Evolutionary conservation across 768 basidiomycete genomes (phyloP), one percentile per base, ranked within the genome.

Genomic region (Chalciporus sphaerocephalus): DNA sequence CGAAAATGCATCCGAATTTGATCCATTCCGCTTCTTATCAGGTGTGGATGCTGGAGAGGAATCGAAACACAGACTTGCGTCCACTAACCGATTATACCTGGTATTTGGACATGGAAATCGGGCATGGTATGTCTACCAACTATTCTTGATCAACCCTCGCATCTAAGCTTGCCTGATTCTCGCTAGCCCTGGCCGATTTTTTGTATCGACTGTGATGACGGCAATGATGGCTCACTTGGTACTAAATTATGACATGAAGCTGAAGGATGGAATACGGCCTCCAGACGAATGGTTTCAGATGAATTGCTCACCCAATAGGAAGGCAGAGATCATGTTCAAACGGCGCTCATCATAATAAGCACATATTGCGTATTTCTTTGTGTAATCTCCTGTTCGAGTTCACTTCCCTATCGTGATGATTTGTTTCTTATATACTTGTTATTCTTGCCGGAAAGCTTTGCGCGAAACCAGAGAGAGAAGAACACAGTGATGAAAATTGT

Each of bases 161-260:
- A 32, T 27, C 45, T 56, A 33, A 56, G 27, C 27, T 45, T 8
- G 16, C 18, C 3, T 44, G 38, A 30, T n/a, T 24, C 41, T 45
- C 30, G 16, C 13, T 45, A 73, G 71, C 46, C 72, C 72, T 4
- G 72, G 73, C 4, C 64, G 73, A 9, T 72, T 71, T 52, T 73
- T 74, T 46, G 70, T 60, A 21, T 68, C 69, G 4, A 63, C 64
- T 20, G 54, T 62, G 56, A 57, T 74, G 56, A 74, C 73, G 23
- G 57, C 65, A 1, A 64, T 69, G 53, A 57, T 72, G 57, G 73
- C 73, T 22, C 59, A 70, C 46, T 49, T 74, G 47, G 58, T 74
- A 11, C 42, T 69, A 42, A 61, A 64, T 47, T 74, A 73, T 55
- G 73, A 74, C 47, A 56, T 74, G 27, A 61, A 61, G 38, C 46